Evolutionary conservation across 2,329 filamentous ascomycete genomes (phyloP), one percentile per base, ranked within the genome.

Genomic region (Ophiostoma novo-ulmi): DNA sequence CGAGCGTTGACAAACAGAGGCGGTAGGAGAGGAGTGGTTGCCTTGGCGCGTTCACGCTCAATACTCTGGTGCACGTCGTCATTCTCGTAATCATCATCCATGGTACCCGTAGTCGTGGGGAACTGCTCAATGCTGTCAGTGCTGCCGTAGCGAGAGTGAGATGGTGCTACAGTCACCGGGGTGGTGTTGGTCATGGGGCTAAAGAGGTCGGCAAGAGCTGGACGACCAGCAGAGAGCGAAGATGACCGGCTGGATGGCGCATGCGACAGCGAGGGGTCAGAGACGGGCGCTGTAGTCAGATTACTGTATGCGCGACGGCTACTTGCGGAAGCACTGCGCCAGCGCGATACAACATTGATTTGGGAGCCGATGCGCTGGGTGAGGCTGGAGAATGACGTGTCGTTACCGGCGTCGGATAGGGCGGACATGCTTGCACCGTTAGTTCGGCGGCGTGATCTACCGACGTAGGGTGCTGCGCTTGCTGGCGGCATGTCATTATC

Each of bases 1-100:
- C 55, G 52, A 8, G 39, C 26, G 64, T 87, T 85, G 38, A 87
- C 88, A 82, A 96, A 86, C 48, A 95, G 84, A 0, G 94, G 94
- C 8, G 94, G 94, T 1, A 97, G 84, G 8, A 97, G 84, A 55
- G 94, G 94, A 2, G 94, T 97, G 4, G 90, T 90, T 0, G 92
- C 90, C 75, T 91, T 77, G 63, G 81, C 80, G 67, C 86, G 84
- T 81, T 81, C 88, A 78, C 81, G 88, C 81, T 81, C 88, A 79
- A 80, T 86, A 79, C 75, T 87, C 77, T 75, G 81, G 74, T 79
- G 81, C 75, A 73, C 70, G 71, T 76, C 82, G 73, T 84, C 68
- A 6, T 82, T 83, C 63, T 84, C 82, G 41, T 58, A 26, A 6
- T 85, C 80, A 26, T 52, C 22, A 11, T 67, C 65, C 66, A 68